Conservation (phyloP, 495 filamentous ascomycete genomes). For the Penicillium daleae region DNA sequence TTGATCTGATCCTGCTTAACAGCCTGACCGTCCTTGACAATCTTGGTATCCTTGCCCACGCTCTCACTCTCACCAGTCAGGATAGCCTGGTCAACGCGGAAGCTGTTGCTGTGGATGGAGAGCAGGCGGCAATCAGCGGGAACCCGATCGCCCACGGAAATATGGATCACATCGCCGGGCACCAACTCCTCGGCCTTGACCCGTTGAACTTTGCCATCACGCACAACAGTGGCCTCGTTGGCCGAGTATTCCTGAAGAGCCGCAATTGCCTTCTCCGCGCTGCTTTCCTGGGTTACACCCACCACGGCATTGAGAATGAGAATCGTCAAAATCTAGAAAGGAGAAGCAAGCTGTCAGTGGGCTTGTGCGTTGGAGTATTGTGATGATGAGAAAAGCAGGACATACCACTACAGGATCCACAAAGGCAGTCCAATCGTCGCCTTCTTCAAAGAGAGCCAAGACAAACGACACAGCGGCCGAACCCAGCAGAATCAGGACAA, state of each 20-base stretch:
- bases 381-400: slow-evolving; percentile 7
- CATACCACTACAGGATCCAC: slow-evolving; percentile 94
- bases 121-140: slow-evolving; percentile 96
- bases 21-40: slow-evolving; percentile 75
- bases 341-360: slow-evolving; percentile 12
- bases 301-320: slow-evolving; percentile 95
- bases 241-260: slow-evolving; percentile 99
- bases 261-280: slow-evolving; percentile 97
- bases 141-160: slow-evolving; percentile 90
- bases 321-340: slow-evolving; percentile 86
- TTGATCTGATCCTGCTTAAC: slow-evolving; percentile 98
- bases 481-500: slow-evolving; percentile 92
- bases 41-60: slow-evolving; percentile 77
- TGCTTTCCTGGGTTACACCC: slow-evolving; percentile 97
- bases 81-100: slow-evolving; percentile 94
- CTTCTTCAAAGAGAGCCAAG: slow-evolving; percentile 90
- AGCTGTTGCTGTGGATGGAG: slow-evolving; percentile 94
- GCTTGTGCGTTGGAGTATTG: slow-evolving; percentile 10
- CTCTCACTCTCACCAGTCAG: slow-evolving; percentile 98
- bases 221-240: slow-evolving; percentile 92
- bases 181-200: slow-evolving; percentile 95
- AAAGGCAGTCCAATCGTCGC: slow-evolving; percentile 95
- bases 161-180: slow-evolving; percentile 88
- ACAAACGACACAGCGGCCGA: slow-evolving; percentile 95
- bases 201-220: slow-evolving; percentile 71